Percentiles rank a stretch among this genome's conserved stretches.
Conservation (phyloP, 2,329 filamentous ascomycete species). For the Neurospora sp. region DNA sequence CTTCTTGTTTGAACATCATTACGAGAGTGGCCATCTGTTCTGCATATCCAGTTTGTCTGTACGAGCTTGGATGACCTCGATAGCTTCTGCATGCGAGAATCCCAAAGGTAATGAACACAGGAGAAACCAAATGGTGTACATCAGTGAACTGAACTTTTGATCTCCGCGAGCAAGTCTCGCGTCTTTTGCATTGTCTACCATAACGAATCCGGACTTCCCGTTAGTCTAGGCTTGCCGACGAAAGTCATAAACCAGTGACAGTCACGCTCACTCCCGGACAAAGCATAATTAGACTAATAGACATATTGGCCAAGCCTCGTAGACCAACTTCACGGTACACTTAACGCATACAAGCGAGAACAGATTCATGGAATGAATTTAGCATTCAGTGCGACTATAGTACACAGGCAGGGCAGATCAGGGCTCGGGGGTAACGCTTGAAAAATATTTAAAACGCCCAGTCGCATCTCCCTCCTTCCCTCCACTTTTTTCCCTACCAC, state of each 20-base stretch:
- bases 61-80: background rate
- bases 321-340: background rate
- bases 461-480: constrained; percentile 2
- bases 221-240: background rate
- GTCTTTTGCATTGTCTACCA: background rate
- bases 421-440: background rate
- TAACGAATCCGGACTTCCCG: background rate
- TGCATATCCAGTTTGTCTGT: background rate
- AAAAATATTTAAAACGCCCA: background rate
- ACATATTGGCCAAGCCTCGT: background rate
- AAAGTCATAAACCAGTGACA: background rate
- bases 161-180: background rate
- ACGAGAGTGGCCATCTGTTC: background rate
- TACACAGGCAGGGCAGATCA: constrained; percentile 5
- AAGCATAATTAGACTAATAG: background rate
- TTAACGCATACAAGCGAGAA: background rate
- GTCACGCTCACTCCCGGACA: background rate
- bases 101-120: background rate
- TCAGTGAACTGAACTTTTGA: background rate
- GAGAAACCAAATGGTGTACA: background rate
- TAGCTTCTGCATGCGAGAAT: background rate
- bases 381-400: constrained; percentile 6
- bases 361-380: constrained; percentile 1
- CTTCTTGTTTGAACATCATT: background rate
- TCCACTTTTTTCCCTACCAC: constrained; percentile 2